phyloP scores from a whole-genome alignment of 1,284 basidiomycete genomes.

The Trametes versicolor region DNA sequence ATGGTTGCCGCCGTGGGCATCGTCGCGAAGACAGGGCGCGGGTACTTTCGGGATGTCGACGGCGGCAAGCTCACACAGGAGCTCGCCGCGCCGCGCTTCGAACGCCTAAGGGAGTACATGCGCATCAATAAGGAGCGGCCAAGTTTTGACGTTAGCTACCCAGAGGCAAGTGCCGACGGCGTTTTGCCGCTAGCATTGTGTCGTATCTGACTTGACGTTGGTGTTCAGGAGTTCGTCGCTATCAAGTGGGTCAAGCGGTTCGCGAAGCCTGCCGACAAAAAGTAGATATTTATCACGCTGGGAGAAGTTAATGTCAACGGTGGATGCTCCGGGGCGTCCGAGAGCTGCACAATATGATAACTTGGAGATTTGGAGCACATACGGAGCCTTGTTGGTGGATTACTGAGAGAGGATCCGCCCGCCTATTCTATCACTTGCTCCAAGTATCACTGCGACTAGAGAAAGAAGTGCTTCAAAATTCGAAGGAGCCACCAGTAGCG shows the following conservation, averaged over 20 bases:
- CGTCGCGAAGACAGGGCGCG: slow-evolving; percentile 23
- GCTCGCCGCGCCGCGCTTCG: slow-evolving; percentile 29
- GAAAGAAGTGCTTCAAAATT: neutral
- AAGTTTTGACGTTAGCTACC: slow-evolving; percentile 38
- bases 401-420: no score
- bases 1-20: slow-evolving; percentile 24
- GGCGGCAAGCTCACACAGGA: slow-evolving; percentile 26
- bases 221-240: neutral
- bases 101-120: slow-evolving; percentile 42
- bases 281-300: neutral
- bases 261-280: neutral
- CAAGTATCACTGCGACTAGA: no score
- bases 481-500: neutral
- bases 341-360: neutral
- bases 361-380: no score
- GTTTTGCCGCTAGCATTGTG: neutral
- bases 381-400: no score
- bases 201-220: no score
- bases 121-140: slow-evolving; percentile 37
- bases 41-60: slow-evolving; percentile 13
- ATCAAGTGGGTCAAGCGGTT: slow-evolving; percentile 6
- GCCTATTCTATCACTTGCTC: no score
- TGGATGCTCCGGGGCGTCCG: neutral
- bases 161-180: neutral
- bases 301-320: neutral